Conservation (phyloP, 1,284 basidiomycete genomes). For the Trametes polyzona region DNA sequence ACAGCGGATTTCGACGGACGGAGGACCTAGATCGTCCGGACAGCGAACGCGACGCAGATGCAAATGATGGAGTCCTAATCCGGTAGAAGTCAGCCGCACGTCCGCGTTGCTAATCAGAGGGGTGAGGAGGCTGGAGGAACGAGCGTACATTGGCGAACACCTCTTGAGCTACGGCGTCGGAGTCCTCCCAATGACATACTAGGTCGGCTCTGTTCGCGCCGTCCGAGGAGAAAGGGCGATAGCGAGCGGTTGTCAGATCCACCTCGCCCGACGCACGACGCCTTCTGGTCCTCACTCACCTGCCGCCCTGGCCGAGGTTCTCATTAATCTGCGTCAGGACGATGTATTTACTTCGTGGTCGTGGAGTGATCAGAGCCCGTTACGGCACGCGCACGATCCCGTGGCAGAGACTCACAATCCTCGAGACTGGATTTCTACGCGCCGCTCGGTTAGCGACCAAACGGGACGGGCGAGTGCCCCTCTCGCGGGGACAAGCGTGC, state of each 20-base stretch:
- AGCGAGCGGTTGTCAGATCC: constrained; percentile 3
- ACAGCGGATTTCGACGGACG: constrained; percentile 11
- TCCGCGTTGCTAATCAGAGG: constrained; percentile 3
- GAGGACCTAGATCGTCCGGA: constrained; percentile 51
- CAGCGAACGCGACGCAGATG: constrained; percentile 75
- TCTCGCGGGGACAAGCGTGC: not conserved
- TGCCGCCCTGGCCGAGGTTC: constrained; percentile 79
- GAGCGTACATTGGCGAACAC: constrained; percentile 65
- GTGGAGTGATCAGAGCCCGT: not conserved
- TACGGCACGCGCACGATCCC: constrained; percentile 6
- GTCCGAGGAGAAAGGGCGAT: not conserved
- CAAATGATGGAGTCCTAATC: constrained; percentile 72
- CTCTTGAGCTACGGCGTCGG: constrained; percentile 70
- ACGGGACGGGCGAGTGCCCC: not conserved
- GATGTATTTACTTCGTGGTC: constrained; percentile 69
- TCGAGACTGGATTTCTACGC: constrained; percentile 68
- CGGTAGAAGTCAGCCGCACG: constrained; percentile 16
- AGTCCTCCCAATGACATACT: constrained; percentile 77
- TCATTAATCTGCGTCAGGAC: constrained; percentile 82
- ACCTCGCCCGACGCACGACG: constrained; percentile 7
- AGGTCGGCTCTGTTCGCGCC: constrained; percentile 53
- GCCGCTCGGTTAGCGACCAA: constrained; percentile 9
- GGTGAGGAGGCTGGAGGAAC: not conserved
- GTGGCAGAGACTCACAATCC: constrained; percentile 69
- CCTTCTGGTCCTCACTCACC: constrained; percentile 53